Base-by-base conservation (phyloP, 345 rosid genomes). In the Arabidopsis arenosa region DNA sequence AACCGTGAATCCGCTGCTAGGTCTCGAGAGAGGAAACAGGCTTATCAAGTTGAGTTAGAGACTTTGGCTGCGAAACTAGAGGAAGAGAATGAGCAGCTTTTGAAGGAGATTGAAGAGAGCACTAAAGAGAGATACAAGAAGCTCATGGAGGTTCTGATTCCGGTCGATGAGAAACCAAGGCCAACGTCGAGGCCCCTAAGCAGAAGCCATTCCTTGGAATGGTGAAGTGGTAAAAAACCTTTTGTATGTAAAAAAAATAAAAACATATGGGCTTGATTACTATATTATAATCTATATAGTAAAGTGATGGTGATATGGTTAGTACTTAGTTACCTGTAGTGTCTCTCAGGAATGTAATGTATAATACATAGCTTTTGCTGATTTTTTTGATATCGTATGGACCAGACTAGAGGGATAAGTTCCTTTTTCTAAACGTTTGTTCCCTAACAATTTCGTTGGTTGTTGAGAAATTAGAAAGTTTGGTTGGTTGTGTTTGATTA, bases 1-100 rank as follows among this genome's bases (percentile, higher is more conserved):
- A 95, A 95, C 61, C 82, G 99, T 61, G 99, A 95, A 76, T 92
- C 97, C 5, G 99, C 99, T 0, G 99, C 99, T 5, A 77, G 98
- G 81, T 95, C 99, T 5, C 80, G 99, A 80, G 99, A 92, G 79
- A 82, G 99, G 81, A 95, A 95, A 81, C 78, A 94, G 85, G 98
- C 98, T 26, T 92, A 94, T 80, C 98, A 92, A 84, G 88, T 85
- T 36, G 93, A 90, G 83, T 84, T 94, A 53, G 97, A 92, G 83
- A 78, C 93, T 0, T 58, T 92, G 82, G 98, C 93, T 1, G 79
- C 84, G 48, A 90, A 74, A 73, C 77, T 94, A 5, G 93, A 90
- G 84, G 86, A 86, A 75, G 97, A 92, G 83, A 90, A 94, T 40
- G 93, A 84, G 70, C 75, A 45, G 80, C 85, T 94, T 72, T 62